Conservation (phyloP, 1,284 basidiomycete genomes). For the Microbotryum silenes-acaulis region DNA sequence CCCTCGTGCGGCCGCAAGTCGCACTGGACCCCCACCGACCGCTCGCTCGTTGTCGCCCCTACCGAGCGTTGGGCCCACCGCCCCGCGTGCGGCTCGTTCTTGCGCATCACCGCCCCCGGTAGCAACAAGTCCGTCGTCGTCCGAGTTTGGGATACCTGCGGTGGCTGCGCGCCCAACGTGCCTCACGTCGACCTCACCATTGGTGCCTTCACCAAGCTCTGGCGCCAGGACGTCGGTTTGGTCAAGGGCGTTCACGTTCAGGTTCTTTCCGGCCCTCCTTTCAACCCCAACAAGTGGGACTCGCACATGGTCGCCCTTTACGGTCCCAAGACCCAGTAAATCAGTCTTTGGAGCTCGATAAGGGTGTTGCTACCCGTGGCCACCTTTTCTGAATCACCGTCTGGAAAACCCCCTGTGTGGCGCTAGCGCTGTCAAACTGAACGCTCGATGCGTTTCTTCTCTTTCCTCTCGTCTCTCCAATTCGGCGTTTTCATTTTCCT, state of each 20-base stretch:
- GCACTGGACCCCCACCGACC: slow-evolving; percentile 35
- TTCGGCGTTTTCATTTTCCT: too few relatives aligned
- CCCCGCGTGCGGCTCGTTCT: slow-evolving; percentile 27
- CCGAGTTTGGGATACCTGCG: slow-evolving; percentile 32
- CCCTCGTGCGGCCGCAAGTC: slow-evolving; percentile 33
- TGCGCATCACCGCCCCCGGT: slow-evolving; percentile 11
- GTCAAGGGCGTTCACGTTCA: slow-evolving; percentile 6
- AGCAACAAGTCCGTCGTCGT: slow-evolving; percentile 23
- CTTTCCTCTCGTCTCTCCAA: too few relatives aligned
- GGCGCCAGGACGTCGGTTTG: slow-evolving; percentile 30
- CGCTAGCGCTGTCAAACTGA: too few relatives aligned
- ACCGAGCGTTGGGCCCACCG: slow-evolving; percentile 31
- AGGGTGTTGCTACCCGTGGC: too few relatives aligned
- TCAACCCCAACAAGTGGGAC: background rate
- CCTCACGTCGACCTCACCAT: slow-evolving; percentile 34
- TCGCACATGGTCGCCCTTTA: background rate
- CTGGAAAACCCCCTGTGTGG: too few relatives aligned
- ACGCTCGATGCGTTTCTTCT: too few relatives aligned
- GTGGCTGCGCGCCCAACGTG: slow-evolving; percentile 30
- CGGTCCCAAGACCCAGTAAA: background rate
- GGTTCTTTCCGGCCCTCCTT: background rate
- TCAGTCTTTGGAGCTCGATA: background rate
- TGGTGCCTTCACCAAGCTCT: slow-evolving; percentile 31
- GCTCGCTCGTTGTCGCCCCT: slow-evolving; percentile 33
- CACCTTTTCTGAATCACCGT: too few relatives aligned